Evolutionary conservation across 2,329 filamentous ascomycete genomes (phyloP).

Genomic region (Balansia obtecta): DNA sequence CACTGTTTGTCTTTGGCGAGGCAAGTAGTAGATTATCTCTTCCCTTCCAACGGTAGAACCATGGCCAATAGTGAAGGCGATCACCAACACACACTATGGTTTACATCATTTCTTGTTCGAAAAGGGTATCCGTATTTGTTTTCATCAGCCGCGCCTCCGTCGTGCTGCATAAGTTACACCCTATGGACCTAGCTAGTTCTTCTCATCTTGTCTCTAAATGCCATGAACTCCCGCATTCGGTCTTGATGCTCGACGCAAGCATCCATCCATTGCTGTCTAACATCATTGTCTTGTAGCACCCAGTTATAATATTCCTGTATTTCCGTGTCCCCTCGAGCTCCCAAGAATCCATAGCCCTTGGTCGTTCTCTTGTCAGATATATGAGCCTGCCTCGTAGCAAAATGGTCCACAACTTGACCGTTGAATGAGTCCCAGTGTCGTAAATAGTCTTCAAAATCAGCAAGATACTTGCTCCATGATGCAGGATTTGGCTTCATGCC

Average conservation of each 20-base stretch:
- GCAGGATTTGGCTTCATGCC: conserved; percentile 29
- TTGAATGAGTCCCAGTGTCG: conserved; percentile 36
- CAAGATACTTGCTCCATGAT: conserved; percentile 38
- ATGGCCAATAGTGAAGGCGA: no score
- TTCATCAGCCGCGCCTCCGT: background rate
- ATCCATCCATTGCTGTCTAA: conserved; percentile 47
- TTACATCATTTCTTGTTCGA: no score
- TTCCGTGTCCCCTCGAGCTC: conserved; percentile 28
- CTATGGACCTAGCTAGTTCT: background rate
- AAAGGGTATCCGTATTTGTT: no score
- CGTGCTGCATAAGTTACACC: background rate
- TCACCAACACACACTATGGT: no score
- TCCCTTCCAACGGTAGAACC: no score
- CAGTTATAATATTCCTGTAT: conserved; percentile 46
- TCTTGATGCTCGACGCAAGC: conserved; percentile 48
- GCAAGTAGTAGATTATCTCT: no score
- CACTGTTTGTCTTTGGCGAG: no score
- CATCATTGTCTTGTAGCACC: conserved; percentile 50
- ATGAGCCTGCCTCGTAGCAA: conserved; percentile 36
- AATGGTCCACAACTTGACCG: conserved; percentile 41
- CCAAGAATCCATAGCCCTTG: conserved; percentile 34
- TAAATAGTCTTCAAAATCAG: conserved; percentile 43
- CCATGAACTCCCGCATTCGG: conserved; percentile 45
- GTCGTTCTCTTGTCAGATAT: conserved; percentile 25
- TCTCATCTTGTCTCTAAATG: conserved; percentile 30